Percentiles rank a stretch among this genome's conserved stretches.
These are phyloP conservation scores for Dipteronia dyeriana DNA, from an alignment of 345 rosid genomes.

Conservation along the genomic window DNA sequence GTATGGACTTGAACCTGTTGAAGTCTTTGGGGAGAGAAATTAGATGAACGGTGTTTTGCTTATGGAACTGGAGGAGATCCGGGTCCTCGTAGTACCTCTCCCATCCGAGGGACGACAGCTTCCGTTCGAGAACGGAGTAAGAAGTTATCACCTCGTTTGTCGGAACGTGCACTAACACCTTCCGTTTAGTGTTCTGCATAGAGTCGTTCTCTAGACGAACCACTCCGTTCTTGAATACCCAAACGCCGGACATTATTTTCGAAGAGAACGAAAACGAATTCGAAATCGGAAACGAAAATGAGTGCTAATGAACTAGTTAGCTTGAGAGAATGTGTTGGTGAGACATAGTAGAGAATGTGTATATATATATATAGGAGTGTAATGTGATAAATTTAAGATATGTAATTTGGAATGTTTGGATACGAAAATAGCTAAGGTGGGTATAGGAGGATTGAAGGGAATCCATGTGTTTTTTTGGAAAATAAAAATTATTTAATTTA, in stretches of 20 bases:
- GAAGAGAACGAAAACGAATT: too few species aligned
- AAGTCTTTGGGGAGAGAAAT: conserved; percentile 82
- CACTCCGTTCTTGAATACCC: conserved; percentile 63
- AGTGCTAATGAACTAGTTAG: too few species aligned
- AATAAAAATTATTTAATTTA: background rate
- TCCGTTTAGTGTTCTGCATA: conserved; percentile 31
- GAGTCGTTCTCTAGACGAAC: conserved; percentile 29
- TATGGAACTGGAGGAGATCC: conserved; percentile 71
- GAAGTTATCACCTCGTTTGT: conserved; percentile 64
- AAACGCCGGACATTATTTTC: conserved; percentile 70
- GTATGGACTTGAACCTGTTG: conserved; percentile 61
- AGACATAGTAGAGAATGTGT: conserved; percentile 17
- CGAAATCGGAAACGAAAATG: too few species aligned
- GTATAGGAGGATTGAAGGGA: conserved; percentile 40
- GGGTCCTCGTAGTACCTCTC: conserved; percentile 74
- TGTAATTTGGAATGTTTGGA: conserved; percentile 26
- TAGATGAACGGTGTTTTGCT: conserved; percentile 57
- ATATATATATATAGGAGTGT: conserved; percentile 25
- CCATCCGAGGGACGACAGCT: conserved; percentile 73
- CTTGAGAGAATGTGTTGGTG: background rate
- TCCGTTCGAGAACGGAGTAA: conserved; percentile 55
- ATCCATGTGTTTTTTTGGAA: conserved; percentile 20
- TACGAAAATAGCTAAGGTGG: conserved; percentile 25
- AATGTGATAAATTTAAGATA: background rate
- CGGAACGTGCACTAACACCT: conserved; percentile 59